phyloP scores from a whole-genome alignment of 129 eudicot species.

The Lactuca sativa region DNA sequence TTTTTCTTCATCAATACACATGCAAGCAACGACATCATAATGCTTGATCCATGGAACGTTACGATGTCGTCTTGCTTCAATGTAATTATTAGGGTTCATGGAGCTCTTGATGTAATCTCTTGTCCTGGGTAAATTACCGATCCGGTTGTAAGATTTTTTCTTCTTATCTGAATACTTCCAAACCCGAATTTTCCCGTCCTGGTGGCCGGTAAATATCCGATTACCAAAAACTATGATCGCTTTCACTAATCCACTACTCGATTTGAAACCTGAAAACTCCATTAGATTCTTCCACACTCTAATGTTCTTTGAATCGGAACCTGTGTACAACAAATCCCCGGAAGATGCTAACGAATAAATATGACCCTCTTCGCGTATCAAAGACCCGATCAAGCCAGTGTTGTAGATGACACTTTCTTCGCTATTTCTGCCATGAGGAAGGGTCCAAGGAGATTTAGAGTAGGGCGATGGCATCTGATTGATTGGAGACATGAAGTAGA shows the following conservation, averaged over 20 bases:
- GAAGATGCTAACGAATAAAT: conserved; percentile 75
- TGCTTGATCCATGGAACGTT: conserved; percentile 77
- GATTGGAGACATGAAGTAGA: conserved; percentile 47
- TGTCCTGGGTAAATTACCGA: conserved; percentile 71
- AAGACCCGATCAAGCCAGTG: conserved; percentile 67
- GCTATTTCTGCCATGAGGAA: neutral
- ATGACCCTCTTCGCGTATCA: conserved; percentile 86
- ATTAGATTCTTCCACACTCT: conserved; percentile 75
- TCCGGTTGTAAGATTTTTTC: conserved; percentile 46
- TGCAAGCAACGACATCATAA: conserved; percentile 72
- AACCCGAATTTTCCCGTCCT: conserved; percentile 84
- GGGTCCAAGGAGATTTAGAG: conserved; percentile 72
- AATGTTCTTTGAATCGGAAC: conserved; percentile 77
- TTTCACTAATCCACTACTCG: conserved; percentile 83
- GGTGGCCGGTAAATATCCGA: conserved; percentile 78
- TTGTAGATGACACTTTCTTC: neutral
- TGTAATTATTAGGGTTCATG: conserved; percentile 60
- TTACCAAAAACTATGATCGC: conserved; percentile 63
- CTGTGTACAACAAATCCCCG: conserved; percentile 66
- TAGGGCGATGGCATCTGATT: conserved; percentile 54
- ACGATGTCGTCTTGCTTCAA: conserved; percentile 52
- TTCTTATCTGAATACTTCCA: conserved; percentile 52
- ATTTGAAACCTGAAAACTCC: conserved; percentile 82
- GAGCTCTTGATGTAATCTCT: conserved; percentile 59
- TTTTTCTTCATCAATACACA: conserved; percentile 52